Conservation (phyloP, 768 basidiomycete genomes). For the Podaxis sp. region DNA sequence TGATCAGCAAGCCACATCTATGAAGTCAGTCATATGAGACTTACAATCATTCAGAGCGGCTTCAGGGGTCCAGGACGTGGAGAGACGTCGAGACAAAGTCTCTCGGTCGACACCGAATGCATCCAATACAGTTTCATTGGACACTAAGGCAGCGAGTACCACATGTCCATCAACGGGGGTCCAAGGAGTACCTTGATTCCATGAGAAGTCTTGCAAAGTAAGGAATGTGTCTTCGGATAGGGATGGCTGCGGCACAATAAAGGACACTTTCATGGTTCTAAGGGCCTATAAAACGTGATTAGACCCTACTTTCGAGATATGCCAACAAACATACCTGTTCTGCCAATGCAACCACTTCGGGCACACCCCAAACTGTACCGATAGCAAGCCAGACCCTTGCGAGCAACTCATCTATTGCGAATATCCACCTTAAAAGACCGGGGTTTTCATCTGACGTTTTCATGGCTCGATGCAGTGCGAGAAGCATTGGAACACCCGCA, state of each 20-base stretch:
- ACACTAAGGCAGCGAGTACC: constrained; percentile 55
- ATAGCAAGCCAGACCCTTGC: constrained; percentile 65
- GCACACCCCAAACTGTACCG: constrained; percentile 68
- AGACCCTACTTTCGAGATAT: constrained; percentile 13
- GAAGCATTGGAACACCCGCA: constrained; percentile 81
- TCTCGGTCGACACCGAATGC: constrained; percentile 63
- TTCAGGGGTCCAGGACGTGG: constrained; percentile 69
- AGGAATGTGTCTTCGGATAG: constrained; percentile 13
- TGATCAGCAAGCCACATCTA: not conserved
- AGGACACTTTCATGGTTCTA: constrained; percentile 10
- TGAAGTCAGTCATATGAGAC: constrained; percentile 22
- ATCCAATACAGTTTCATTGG: constrained; percentile 53
- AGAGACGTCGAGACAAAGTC: constrained; percentile 51
- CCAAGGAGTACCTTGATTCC: constrained; percentile 9
- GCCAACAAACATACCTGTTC: constrained; percentile 45
- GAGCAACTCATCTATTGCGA: constrained; percentile 61
- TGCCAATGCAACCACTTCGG: constrained; percentile 49
- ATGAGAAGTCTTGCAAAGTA: constrained; percentile 12
- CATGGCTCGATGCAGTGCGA: constrained; percentile 63
- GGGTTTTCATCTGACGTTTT: constrained; percentile 41
- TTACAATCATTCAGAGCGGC: constrained; percentile 74
- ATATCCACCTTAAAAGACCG: constrained; percentile 39
- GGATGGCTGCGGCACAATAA: constrained; percentile 1
- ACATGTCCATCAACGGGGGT: constrained; percentile 21
- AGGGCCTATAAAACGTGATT: constrained; percentile 15